Base-by-base conservation (phyloP, 2,329 filamentous ascomycete genomes). In the Dendrostoma leiphaemia region DNA sequence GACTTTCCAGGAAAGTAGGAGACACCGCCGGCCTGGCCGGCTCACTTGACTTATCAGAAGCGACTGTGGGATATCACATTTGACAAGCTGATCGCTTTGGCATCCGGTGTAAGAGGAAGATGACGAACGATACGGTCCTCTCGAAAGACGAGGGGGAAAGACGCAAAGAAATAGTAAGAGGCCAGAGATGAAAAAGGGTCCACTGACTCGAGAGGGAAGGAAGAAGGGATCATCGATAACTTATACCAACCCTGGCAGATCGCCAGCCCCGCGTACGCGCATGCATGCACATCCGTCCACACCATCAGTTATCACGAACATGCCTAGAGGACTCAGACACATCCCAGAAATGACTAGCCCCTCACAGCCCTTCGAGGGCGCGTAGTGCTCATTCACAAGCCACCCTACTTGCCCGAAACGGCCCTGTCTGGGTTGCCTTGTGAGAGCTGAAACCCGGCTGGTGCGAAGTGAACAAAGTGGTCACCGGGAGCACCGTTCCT, bases 21-120 rank as follows among this genome's bases (percentile, higher is more conserved):
- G 57, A 52, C 53, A 53, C 52, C 52, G 64, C 65, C 64, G 65
- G 64, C 58, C 59, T 61, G 34, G 64, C 66, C 65, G 66, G 64
- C 65, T 65, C 65, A 65, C 58, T 54, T 41, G 51, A 60, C 34
- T 51, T 55, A 48, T 56, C 53, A 56, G 45, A 48, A 56, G 49
- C 40, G 53, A 48, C 51, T 29, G 48, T 54, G 53, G 40, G 40
- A 41, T 49, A 17, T 54, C 51, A 54, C 57, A 52, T 50, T 46
- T 59, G 54, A 58, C 49, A 40, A n/a, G n/a, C n/a, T n/a, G n/a
- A n/a, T n/a, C n/a, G n/a, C n/a, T n/a, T n/a, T n/a, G n/a, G n/a
- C n/a, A n/a, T n/a, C n/a, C n/a, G n/a, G n/a, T n/a, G n/a, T n/a
- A n/a, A n/a, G n/a, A n/a, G n/a, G n/a, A 35, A 44, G 43, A 34